Evolutionary conservation across 2,329 filamentous ascomycete genomes (phyloP), one percentile per base, ranked within the genome.

Genomic region (Arachnomyces sp.): DNA sequence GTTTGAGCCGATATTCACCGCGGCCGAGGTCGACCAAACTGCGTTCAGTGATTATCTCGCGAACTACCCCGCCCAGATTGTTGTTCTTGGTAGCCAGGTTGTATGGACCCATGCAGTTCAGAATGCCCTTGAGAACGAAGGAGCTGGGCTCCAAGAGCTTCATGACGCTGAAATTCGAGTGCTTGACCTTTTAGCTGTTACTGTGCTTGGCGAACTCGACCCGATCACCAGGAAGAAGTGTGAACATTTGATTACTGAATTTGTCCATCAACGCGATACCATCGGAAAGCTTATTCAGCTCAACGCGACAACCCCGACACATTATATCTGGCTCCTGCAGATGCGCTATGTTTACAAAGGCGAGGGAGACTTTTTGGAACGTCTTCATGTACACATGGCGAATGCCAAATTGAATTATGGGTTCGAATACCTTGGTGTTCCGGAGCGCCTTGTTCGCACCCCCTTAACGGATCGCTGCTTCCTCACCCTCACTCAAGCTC

Each of bases 401-500:
- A 98, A 98, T 57, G 90, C 92, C 15, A 85, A 82, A 52, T 79
- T 98, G 45, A 87, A 86, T 56, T 99, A 99, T 59, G 92, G 92
- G 35, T 99, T 96, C 53, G 92, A 99, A 62, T 99, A 98, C 57
- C 76, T 99, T 16, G 92, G 92, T 59, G 90, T 98, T 38, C 85
- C 92, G 3, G 92, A 99, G 57, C 84, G 93, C 43, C 84, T 99
- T 46, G 93, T 99, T 44, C 81, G 92, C 51, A 99, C 92, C 12
- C 93, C 93, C 39, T 78, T 99, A 46, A 99, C 92, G 0, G 93
- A 99, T 63, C 84, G 93, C 48, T 99, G 92, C 67, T 99, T 98
- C 77, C 78, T 96, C 45, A 98, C 93, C 4, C 80, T 98, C 42
- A 96, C 90, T 3, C 92, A 98, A 67, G 92, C 89, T 8, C 74